Conservation (phyloP, 2,329 filamentous ascomycete species). For the Aspergillus pseudonomiae region DNA sequence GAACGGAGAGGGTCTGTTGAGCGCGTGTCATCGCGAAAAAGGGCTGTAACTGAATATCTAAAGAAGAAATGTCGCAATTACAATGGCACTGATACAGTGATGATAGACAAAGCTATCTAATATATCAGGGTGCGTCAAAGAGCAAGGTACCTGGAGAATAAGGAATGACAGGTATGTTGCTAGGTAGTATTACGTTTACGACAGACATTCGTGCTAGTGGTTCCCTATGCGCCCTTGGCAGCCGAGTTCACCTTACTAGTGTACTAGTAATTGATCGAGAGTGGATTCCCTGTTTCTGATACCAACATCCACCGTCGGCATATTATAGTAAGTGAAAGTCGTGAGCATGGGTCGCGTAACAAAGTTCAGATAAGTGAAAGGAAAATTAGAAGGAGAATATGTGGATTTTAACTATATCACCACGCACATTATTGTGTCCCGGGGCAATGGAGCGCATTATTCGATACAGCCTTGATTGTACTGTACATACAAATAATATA, state of each 20-base stretch:
- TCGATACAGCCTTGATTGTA: background rate
- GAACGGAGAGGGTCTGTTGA: conserved; percentile 86
- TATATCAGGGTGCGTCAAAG: background rate
- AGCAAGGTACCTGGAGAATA: background rate
- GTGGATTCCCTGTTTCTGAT: background rate
- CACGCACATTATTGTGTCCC: background rate
- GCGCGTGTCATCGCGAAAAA: conserved; percentile 81
- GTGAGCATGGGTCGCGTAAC: background rate
- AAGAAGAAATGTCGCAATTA: background rate
- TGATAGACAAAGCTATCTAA: background rate
- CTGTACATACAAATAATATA: background rate
- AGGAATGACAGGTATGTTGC: background rate
- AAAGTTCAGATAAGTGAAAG: background rate
- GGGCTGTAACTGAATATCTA: background rate
- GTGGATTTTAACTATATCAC: background rate
- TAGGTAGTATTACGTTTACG: conserved; percentile 1
- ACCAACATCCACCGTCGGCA: background rate
- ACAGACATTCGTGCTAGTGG: background rate
- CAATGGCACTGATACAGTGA: background rate
- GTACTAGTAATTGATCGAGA: background rate
- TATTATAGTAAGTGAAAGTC: background rate
- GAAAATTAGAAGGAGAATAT: background rate
- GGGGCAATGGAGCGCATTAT: background rate
- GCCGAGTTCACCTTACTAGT: conserved; percentile 5
- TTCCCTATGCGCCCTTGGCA: conserved; percentile 4